Conservation (phyloP, 1,284 basidiomycete genomes). For the Ganoderma lingzhi region DNA sequence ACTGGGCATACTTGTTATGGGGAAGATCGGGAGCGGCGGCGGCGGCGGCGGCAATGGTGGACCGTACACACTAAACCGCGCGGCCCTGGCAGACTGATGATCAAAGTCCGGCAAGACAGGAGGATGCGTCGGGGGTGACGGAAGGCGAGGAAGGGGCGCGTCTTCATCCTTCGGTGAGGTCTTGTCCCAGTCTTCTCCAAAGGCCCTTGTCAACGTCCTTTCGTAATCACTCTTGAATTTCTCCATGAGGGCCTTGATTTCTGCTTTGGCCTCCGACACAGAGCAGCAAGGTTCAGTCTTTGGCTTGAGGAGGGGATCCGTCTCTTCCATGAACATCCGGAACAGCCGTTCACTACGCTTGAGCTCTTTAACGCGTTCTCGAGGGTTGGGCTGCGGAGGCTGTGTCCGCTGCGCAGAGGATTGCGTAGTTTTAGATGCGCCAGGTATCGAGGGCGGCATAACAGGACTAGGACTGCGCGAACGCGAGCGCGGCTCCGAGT, state of each 20-base stretch:
- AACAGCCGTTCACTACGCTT: not conserved
- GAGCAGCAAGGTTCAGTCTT: slow-evolving; percentile 54
- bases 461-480: not conserved
- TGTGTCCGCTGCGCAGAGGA: not conserved
- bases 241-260: slow-evolving; percentile 54
- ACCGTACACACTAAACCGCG: not conserved
- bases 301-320: not conserved
- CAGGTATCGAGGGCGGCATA: slow-evolving; percentile 19
- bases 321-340: slow-evolving; percentile 6
- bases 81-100: not conserved
- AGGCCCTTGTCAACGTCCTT: slow-evolving; percentile 53
- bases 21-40: slow-evolving; percentile 1
- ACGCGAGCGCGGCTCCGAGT: slow-evolving; percentile 1
- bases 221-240: slow-evolving; percentile 71
- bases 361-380: not conserved
- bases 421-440: not conserved
- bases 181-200: slow-evolving; percentile 46
- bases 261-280: slow-evolving; percentile 55
- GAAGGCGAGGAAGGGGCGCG: slow-evolving; percentile 17
- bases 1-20: not conserved
- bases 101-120: slow-evolving; percentile 10
- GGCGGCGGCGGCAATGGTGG: slow-evolving; percentile 12
- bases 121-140: slow-evolving; percentile 22
- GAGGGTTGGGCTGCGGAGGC: slow-evolving; percentile 3
- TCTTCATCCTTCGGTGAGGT: not conserved